These are phyloP conservation scores for Leucaena leucocephala DNA, from an alignment of 306 rosid genomes.

Conservation along the genomic window DNA sequence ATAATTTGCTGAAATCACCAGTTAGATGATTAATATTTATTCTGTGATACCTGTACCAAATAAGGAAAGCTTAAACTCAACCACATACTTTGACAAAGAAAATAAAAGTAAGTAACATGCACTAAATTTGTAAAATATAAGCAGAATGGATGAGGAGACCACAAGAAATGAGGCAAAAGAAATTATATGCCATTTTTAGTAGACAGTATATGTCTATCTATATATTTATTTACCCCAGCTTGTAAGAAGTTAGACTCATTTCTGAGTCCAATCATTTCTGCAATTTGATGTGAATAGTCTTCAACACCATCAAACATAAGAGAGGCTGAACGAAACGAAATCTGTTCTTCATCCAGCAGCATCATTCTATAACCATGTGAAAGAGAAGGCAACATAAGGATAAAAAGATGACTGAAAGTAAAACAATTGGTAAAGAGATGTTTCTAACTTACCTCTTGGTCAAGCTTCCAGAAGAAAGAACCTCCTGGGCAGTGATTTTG, in stretches of 20 bases:
- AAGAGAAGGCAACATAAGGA: slow-evolving; percentile 27
- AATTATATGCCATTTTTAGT: slow-evolving; percentile 26
- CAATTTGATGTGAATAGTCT: slow-evolving; percentile 97
- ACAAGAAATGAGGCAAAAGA: slow-evolving; percentile 15
- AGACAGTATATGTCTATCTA: not conserved
- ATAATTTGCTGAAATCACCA: slow-evolving; percentile 21
- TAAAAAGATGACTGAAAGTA: slow-evolving; percentile 3
- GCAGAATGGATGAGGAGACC: slow-evolving; percentile 22
- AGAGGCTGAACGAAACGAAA: slow-evolving; percentile 95
- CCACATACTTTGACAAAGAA: slow-evolving; percentile 1
- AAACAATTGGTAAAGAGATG: not conserved
- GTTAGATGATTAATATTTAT: slow-evolving; percentile 13
- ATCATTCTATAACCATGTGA: slow-evolving; percentile 72
- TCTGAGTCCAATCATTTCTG: slow-evolving; percentile 98
- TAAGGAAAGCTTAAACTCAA: slow-evolving; percentile 2
- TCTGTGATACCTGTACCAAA: not conserved
- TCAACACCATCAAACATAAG: slow-evolving; percentile 90
- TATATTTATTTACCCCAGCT: slow-evolving; percentile 71
- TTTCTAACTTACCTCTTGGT: slow-evolving; percentile 73
- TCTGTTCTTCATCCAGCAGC: slow-evolving; percentile 97
- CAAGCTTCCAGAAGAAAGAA: slow-evolving; percentile 92
- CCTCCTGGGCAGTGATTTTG: slow-evolving; percentile 88
- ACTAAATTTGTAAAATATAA: slow-evolving; percentile 14
- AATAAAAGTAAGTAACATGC: slow-evolving; percentile 14
- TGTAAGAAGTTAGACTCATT: slow-evolving; percentile 85